Evolutionary conservation across 2,329 filamentous ascomycete genomes (phyloP).

Genomic region (Aspergillus sp.): DNA sequence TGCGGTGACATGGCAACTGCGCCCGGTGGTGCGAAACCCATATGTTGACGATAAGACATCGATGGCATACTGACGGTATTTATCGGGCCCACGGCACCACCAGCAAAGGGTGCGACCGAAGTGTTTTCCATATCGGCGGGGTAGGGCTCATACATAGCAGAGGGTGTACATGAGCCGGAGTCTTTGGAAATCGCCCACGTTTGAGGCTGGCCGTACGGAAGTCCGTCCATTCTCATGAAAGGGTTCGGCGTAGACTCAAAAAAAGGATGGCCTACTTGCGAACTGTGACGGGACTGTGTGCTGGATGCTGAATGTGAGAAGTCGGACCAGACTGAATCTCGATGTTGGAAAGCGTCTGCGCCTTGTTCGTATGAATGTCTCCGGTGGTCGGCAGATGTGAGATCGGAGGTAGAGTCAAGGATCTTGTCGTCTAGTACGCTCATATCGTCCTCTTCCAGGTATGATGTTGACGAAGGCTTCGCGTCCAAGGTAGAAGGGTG

Average conservation of each 20-base stretch:
- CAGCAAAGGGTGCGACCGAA: slow-evolving; percentile 43
- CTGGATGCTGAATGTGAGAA: slow-evolving; percentile 44
- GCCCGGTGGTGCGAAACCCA: slow-evolving; percentile 50
- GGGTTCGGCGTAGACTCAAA: slow-evolving; percentile 54
- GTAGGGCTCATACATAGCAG: slow-evolving; percentile 68
- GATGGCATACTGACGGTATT: slow-evolving; percentile 38
- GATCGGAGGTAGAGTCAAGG: slow-evolving; percentile 51
- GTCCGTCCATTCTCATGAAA: slow-evolving; percentile 63
- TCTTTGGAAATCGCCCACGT: slow-evolving; percentile 65
- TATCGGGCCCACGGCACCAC: slow-evolving; percentile 43
- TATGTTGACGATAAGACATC: slow-evolving; percentile 47
- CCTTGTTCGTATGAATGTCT: slow-evolving; percentile 48
- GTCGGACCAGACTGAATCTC: slow-evolving; percentile 53
- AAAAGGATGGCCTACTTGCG: slow-evolving; percentile 48
- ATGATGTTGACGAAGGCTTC: slow-evolving; percentile 40
- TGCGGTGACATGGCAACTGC: slow-evolving; percentile 61
- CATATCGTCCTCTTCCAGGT: slow-evolving; percentile 53
- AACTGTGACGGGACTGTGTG: slow-evolving; percentile 40
- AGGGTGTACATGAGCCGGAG: slow-evolving; percentile 72
- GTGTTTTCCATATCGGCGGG: slow-evolving; percentile 52
- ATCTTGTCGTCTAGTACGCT: slow-evolving; percentile 51
- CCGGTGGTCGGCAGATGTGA: slow-evolving; percentile 48
- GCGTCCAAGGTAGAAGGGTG: slow-evolving; percentile 44
- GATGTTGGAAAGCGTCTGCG: slow-evolving; percentile 53
- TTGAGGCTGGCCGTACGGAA: slow-evolving; percentile 47